Evolutionary conservation across 2,329 filamentous ascomycete genomes (phyloP), one percentile per base, ranked within the genome.

Genomic region (Lizonia empirigonia): DNA sequence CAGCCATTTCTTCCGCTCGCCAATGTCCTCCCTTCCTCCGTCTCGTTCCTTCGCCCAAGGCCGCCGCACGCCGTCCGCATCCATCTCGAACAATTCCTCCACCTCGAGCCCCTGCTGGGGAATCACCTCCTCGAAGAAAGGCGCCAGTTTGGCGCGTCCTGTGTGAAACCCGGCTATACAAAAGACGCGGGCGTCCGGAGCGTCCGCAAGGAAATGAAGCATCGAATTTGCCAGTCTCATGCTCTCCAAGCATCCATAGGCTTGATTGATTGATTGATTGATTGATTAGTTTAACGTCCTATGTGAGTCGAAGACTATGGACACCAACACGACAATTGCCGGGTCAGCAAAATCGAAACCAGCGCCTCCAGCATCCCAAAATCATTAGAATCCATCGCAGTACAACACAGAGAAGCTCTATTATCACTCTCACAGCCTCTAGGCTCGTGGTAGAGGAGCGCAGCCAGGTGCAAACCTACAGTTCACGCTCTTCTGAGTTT

Each of bases 131-230:
- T 82, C 80, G 65, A 88, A 90, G 73, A 91, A 91, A 0, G 74
- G 78, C n/a, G 77, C 77, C 75, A 90, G 79, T 68, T 85, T 86
- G 16, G 77, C 77, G 27, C 88, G 77, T 0, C 88, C 88, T 0
- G 88, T 89, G 64, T 91, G 88, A 60, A 91, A 89, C 0, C 86
- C 87, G 1, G 83, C 86, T 6, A 90, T 78, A n/a, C 86, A 82
- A 74, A 85, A 84, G 41, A 85, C 81, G 26, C 82, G 76, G 2
- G 84, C 81, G 10, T 62, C 69, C 1, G 73, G 60, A 3, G 65
- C 70, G 5, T 65, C 65, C 1, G 69, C 73, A 15, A 90, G 76
- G 65, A 90, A 88, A 71, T 84, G 83, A 5, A 78, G 71, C 65
- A 90, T 83, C 19, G 85, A 88, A 33, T 67, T 71, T 37, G 80